Evolutionary conservation across 1,284 basidiomycete species (phyloP), one percentile per base, ranked within the genome.

Genomic region (Pseudozyma flocculosa): DNA sequence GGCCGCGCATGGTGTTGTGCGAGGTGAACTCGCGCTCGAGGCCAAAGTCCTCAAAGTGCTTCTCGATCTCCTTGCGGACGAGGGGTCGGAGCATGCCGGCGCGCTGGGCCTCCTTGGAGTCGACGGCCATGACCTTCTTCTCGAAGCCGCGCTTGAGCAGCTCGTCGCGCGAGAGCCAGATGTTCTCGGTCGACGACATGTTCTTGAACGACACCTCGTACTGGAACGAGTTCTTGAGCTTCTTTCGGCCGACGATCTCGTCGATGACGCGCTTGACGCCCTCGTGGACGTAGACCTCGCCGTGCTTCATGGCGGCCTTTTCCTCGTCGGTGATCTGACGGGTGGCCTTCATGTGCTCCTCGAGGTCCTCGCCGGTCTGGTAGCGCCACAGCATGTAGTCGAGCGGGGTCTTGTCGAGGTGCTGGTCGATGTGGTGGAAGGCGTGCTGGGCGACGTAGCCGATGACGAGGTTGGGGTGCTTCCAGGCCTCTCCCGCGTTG

Each of bases 361-460:
- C 75, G 30, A 76, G 66, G 57, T 78, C 75, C 66, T 78, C 75
- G 64, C 75, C 75, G 39, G 75, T 78, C 73, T 78, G 75, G 75
- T 78, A 78, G 43, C 75, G 75, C 75, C 75, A 78, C 48, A 76
- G 73, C 75, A 78, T 78, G 74, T 78, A 78, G 66, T 78, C 75
- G 41, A 78, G 64, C 2, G 75, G 75, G 13, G 75, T 78, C 70
- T 75, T 78, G 71, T 78, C 75, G 26, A 78, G 68, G 68, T 78
- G 75, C 68, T 78, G 72, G 73, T 78, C 75, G 32, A 78, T 78
- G 72, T 78, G 75, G 74, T 78, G 75, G 75, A 78, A 78, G 15
- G 75, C 75, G 72, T 78, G 75, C 68, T 78, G 75, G 48, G 75
- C 75, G 40, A 78, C 75, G 72, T 78, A 78, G 29, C 75, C 75